Conservation (phyloP, 2,329 filamentous ascomycete genomes). For the Aplosporella prunicola region DNA sequence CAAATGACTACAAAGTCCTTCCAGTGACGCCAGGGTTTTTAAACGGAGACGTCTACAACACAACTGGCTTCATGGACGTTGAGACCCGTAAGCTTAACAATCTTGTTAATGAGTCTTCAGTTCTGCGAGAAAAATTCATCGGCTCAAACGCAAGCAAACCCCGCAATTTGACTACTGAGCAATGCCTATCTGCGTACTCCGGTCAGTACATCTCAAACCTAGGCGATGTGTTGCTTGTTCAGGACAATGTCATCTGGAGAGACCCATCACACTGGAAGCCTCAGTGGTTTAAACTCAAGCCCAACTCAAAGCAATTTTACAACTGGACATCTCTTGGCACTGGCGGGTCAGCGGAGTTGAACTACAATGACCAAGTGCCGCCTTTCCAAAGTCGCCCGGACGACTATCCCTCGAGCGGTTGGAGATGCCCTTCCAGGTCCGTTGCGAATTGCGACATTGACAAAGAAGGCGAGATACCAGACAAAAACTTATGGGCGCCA, state of each 20-base stretch:
- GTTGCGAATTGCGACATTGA: constrained; percentile 1
- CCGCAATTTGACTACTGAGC: background rate
- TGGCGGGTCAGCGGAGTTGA: no score
- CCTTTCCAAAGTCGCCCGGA: constrained; percentile 2
- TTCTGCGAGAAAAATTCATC: background rate
- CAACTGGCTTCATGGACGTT: background rate
- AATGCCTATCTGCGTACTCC: background rate
- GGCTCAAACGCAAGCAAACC: background rate
- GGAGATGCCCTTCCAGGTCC: constrained; percentile 5
- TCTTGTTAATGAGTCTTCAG: no score
- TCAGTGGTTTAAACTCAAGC: background rate
- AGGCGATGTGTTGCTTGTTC: background rate
- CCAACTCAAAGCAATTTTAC: background rate
- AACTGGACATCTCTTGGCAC: background rate
- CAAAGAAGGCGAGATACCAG: background rate
- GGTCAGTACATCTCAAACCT: background rate
- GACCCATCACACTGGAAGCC: background rate
- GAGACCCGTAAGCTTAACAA: background rate
- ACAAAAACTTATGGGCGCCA: constrained; percentile 13
- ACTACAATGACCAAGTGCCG: background rate
- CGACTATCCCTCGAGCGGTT: constrained; percentile 3
- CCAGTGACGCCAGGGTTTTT: constrained; percentile 1
- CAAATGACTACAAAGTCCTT: constrained; percentile 1
- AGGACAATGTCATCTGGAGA: background rate
- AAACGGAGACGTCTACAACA: background rate